These are phyloP conservation scores for Zizania latifolia DNA, from an alignment of 176 grass and related monocot species.

Conservation along the genomic window DNA sequence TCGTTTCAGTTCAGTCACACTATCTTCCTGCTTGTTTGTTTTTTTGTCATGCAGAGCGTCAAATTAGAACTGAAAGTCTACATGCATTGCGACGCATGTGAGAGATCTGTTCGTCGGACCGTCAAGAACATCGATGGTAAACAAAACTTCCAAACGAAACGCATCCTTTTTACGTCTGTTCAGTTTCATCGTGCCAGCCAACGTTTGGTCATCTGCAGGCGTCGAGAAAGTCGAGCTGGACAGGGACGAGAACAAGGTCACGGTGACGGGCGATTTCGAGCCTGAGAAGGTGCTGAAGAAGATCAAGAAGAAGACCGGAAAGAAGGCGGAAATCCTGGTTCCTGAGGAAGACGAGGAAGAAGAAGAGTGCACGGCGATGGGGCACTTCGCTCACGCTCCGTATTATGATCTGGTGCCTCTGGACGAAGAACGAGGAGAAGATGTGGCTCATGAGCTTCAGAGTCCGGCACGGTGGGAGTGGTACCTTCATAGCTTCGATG, in stretches of 20 bases:
- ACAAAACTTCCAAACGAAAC: background rate
- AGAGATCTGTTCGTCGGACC: slow-evolving; percentile 20
- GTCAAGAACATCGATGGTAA: slow-evolving; percentile 28
- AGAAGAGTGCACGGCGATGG: background rate
- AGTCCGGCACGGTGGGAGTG: background rate
- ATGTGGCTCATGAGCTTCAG: slow-evolving; percentile 1
- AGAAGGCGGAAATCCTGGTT: slow-evolving; percentile 25
- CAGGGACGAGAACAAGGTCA: slow-evolving; percentile 40
- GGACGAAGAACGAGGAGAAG: slow-evolving; percentile 4
- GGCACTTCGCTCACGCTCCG: background rate
- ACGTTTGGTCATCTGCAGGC: background rate
- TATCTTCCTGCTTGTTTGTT: background rate
- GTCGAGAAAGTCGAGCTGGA: slow-evolving; percentile 39
- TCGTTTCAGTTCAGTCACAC: background rate
- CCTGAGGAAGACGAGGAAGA: slow-evolving; percentile 17
- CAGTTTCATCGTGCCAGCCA: background rate
- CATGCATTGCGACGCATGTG: slow-evolving; percentile 51
- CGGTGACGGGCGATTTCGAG: slow-evolving; percentile 37
- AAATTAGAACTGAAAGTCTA: slow-evolving; percentile 26
- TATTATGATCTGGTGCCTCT: background rate
- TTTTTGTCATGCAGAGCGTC: slow-evolving; percentile 11
- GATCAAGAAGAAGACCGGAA: slow-evolving; percentile 40
- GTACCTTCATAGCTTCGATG: slow-evolving; percentile 29
- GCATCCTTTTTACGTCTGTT: background rate
- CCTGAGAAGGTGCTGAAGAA: slow-evolving; percentile 20